phyloP scores from a whole-genome alignment of 441 rosid species.

The Erodium texanum region DNA sequence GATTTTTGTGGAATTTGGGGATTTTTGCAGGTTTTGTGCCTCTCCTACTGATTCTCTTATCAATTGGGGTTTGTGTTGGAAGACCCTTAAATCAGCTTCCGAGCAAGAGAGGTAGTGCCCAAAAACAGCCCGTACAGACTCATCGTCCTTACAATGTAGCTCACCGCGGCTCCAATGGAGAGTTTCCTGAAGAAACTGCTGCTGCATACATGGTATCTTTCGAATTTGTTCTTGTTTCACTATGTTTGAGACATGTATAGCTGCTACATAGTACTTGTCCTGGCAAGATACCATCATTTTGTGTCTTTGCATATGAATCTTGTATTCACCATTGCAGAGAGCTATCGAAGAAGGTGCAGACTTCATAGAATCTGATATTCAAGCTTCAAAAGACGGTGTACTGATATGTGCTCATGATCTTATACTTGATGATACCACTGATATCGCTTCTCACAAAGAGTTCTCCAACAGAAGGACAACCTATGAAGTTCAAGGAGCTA shows the following conservation, averaged over 20 bases:
- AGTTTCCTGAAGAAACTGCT: constrained; percentile 24
- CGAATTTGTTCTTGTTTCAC: neutral
- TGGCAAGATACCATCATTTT: too few relatives aligned
- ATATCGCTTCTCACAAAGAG: constrained; percentile 13
- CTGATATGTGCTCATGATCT: constrained; percentile 20
- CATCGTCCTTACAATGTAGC: constrained; percentile 19
- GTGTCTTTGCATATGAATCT: neutral
- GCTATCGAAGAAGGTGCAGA: constrained; percentile 22
- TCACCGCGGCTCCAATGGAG: constrained; percentile 23
- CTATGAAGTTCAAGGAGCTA: constrained; percentile 18
- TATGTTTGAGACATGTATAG: neutral
- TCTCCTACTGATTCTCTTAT: too few relatives aligned
- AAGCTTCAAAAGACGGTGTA: constrained; percentile 16
- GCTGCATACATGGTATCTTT: constrained; percentile 17
- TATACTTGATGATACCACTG: constrained; percentile 15
- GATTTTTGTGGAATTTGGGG: neutral
- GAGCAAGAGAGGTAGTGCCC: neutral
- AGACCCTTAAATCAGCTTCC: constrained; percentile 17
- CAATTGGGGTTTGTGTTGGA: constrained; percentile 3
- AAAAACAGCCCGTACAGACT: constrained; percentile 14
- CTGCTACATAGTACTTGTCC: neutral
- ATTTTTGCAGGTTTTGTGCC: neutral
- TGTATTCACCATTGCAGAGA: constrained; percentile 4
- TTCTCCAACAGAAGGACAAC: constrained; percentile 17
- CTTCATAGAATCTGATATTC: constrained; percentile 19